Percentiles rank a stretch among this genome's conserved stretches.
These are phyloP conservation scores for Zopfia rhizophila DNA, from an alignment of 2,329 filamentous ascomycete genomes.

Conservation along the genomic window DNA sequence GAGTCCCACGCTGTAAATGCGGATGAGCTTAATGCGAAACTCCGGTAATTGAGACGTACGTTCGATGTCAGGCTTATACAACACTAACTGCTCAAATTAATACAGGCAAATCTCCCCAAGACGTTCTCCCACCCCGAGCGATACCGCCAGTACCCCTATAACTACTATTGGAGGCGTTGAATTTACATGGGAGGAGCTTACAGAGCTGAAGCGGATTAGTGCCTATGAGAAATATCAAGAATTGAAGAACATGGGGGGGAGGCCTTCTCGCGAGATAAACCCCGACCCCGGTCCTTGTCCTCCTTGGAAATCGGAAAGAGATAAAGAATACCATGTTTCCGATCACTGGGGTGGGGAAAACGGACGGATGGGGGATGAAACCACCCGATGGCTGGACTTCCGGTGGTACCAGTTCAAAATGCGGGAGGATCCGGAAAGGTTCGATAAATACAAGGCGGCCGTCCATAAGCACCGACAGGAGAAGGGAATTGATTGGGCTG, in stretches of 20 bases:
- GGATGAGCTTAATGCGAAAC: constrained; percentile 8
- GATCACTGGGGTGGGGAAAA: constrained; percentile 7
- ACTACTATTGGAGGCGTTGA: constrained; percentile 4
- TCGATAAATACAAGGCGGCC: constrained; percentile 7
- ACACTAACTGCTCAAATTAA: constrained; percentile 5
- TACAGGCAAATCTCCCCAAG: constrained; percentile 11
- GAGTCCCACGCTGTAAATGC: constrained; percentile 5
- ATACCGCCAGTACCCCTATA: constrained; percentile 6
- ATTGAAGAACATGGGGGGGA: constrained; percentile 2
- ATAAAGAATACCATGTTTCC: constrained; percentile 8
- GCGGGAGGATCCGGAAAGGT: constrained; percentile 2
- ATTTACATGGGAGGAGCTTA: constrained; percentile 5
- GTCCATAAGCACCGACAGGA: constrained; percentile 8
- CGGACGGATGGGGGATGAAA: constrained; percentile 4
- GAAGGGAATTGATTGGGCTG: constrained; percentile 5
- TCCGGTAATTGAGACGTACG: constrained; percentile 5
- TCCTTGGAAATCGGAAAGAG: constrained; percentile 8
- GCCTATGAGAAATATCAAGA: constrained; percentile 5
- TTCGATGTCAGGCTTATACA: constrained; percentile 7
- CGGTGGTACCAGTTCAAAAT: constrained; percentile 10
- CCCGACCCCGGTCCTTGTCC: constrained; percentile 9
- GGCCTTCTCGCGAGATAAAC: constrained; percentile 12
- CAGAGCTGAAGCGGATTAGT: constrained; percentile 1
- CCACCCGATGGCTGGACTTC: constrained; percentile 7
- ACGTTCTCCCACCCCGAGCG: constrained; percentile 8